Percentiles rank a stretch among this genome's conserved stretches.
phyloP scores from a whole-genome alignment of 108 stramenopile species.

The Cyclotella sp. region DNA sequence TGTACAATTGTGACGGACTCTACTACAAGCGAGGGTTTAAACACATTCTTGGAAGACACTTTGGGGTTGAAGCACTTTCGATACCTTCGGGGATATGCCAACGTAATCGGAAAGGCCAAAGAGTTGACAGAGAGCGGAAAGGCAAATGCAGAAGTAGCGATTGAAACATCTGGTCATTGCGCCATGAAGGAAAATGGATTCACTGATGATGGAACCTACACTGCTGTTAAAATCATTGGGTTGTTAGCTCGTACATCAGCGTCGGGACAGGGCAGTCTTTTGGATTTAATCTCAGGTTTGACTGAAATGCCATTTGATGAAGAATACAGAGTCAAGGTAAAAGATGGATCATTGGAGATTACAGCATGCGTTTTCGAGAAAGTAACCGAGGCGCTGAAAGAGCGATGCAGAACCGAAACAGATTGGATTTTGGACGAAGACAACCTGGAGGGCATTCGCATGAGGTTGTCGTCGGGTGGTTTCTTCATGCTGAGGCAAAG shows the following conservation, averaged over 20 bases:
- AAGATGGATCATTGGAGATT: constrained; percentile 69
- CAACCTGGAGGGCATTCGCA: constrained; percentile 83
- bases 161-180: constrained; percentile 89
- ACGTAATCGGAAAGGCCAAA: constrained; percentile 84
- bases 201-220: constrained; percentile 90
- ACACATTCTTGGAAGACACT: constrained; percentile 59
- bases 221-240: constrained; percentile 80
- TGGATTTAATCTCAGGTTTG: constrained; percentile 67
- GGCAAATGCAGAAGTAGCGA: constrained; percentile 77
- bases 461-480: constrained; percentile 61
- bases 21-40: constrained; percentile 78
- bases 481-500: constrained; percentile 88
- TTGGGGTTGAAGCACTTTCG: constrained; percentile 73
- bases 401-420: constrained; percentile 17
- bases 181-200: constrained; percentile 83
- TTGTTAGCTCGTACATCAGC: constrained; percentile 50
- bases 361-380: constrained; percentile 60
- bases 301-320: constrained; percentile 68
- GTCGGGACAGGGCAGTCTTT: constrained; percentile 45
- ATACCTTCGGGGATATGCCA: constrained; percentile 84
- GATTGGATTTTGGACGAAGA: constrained; percentile 73
- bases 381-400: constrained; percentile 35
- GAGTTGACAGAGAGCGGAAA: constrained; percentile 67
- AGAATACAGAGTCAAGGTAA: constrained; percentile 67
- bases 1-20: constrained; percentile 83